A percentile compares a stretch with the other conserved stretches of the same genome.
Evolutionary conservation across 2,329 filamentous ascomycete species (phyloP).

Genomic region (Blastomyces emzantsi): DNA sequence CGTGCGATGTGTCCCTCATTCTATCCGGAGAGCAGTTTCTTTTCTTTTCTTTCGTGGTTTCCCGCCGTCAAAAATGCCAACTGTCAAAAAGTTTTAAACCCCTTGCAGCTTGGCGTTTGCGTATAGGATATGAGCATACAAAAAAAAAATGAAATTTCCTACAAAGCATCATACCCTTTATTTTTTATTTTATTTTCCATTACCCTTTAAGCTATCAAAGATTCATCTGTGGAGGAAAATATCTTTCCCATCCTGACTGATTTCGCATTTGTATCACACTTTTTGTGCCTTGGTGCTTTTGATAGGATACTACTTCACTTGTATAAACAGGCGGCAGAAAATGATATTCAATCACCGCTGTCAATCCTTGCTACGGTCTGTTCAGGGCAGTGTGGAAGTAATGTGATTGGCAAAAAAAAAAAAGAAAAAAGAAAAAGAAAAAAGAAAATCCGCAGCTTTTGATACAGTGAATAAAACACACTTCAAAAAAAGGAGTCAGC

Average conservation of each 20-base stretch:
- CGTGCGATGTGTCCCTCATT: slow-evolving; percentile 1
- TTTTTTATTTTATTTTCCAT: neutral
- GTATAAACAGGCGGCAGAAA: neutral
- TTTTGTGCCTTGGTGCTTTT: neutral
- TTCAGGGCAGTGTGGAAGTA: neutral
- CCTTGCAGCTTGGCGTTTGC: neutral
- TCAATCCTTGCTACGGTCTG: neutral
- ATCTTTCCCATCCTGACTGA: neutral
- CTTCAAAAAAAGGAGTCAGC: neutral
- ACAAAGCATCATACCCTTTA: neutral
- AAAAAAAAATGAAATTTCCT: too few relatives aligned
- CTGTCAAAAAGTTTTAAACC: neutral
- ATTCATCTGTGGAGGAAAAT: neutral
- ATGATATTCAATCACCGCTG: neutral
- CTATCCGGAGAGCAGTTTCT: neutral
- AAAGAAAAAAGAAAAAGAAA: too few relatives aligned
- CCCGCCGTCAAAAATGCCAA: neutral
- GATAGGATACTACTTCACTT: neutral
- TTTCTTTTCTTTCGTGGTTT: neutral
- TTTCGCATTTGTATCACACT: neutral
- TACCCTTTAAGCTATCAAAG: neutral
- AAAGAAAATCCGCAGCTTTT: neutral
- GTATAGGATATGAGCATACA: neutral
- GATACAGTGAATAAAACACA: neutral
- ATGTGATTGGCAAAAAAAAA: neutral